Evolutionary conservation across 305 asterid genomes (phyloP).

Genomic region (Vinca major): DNA sequence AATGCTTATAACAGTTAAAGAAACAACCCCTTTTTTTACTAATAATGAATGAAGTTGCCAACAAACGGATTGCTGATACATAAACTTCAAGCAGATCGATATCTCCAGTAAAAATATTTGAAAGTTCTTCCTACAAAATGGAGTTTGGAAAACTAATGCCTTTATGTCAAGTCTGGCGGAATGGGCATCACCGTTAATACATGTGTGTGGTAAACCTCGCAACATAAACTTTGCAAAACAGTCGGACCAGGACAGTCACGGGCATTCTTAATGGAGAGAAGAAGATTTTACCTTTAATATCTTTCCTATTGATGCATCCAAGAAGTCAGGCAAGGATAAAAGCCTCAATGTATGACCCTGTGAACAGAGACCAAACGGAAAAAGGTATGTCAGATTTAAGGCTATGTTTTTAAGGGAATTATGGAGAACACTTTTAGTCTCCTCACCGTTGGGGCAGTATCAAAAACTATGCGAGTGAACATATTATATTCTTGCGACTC

Average conservation of each 20-base stretch:
- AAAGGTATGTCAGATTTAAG: conserved; percentile 14
- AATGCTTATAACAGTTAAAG: not conserved
- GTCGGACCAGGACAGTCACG: not conserved
- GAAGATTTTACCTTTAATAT: conserved; percentile 30
- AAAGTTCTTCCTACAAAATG: too few relatives aligned
- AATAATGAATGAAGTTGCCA: not conserved
- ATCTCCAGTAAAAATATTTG: not conserved
- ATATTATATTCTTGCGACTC: conserved; percentile 57
- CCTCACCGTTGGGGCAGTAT: conserved; percentile 86
- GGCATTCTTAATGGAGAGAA: not conserved
- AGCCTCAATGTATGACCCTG: conserved; percentile 85
- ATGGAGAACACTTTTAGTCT: conserved; percentile 3
- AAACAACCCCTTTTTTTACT: not conserved
- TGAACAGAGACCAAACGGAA: not conserved
- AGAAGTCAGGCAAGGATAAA: conserved; percentile 72
- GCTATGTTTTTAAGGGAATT: conserved; percentile 11
- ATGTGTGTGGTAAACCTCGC: not conserved
- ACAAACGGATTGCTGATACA: not conserved
- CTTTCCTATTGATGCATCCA: conserved; percentile 71
- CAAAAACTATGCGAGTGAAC: conserved; percentile 73
- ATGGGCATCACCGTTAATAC: not conserved
- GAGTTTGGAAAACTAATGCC: not conserved
- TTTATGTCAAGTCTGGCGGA: not conserved
- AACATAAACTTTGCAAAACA: not conserved
- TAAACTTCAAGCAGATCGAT: not conserved